A percentile compares a stretch with the other conserved stretches of the same genome.
Evolutionary conservation across 83 land plant species (phyloP).

Genomic region (Diphasiastrum complanatum): DNA sequence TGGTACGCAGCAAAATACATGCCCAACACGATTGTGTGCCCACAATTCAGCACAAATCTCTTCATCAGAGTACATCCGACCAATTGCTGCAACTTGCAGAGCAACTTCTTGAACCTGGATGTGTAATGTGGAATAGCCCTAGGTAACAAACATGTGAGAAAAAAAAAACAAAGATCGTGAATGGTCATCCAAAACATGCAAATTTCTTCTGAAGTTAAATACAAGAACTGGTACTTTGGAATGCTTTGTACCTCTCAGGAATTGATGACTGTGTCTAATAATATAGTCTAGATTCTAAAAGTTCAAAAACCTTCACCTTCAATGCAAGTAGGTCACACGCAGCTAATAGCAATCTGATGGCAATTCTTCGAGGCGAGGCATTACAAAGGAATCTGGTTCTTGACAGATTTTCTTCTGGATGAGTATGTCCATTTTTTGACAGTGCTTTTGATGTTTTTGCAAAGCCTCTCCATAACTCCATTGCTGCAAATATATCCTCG

Average conservation of each 20-base stretch:
- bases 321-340: too few species aligned
- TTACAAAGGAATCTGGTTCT: neutral
- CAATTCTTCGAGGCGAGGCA: neutral
- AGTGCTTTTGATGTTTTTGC: slow-evolving; percentile 1
- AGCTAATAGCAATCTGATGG: neutral
- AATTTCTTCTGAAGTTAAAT: neutral
- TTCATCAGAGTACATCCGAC: neutral
- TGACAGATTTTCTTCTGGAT: slow-evolving; percentile 2
- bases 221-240: too few species aligned
- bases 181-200: neutral
- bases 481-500: slow-evolving; percentile 18
- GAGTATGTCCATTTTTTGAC: slow-evolving; percentile 6
- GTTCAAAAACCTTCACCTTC: too few species aligned
- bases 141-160: neutral
- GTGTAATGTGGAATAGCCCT: slow-evolving; percentile 25
- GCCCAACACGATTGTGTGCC: slow-evolving; percentile 20
- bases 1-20: slow-evolving; percentile 26
- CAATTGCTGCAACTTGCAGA: slow-evolving; percentile 1
- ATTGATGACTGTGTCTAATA: too few species aligned
- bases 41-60: slow-evolving; percentile 16
- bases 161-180: neutral
- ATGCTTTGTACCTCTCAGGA: too few species aligned
- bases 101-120: slow-evolving; percentile 12
- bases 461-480: slow-evolving; percentile 14
- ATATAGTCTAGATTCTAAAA: too few species aligned